Evolutionary conservation across 164 flowering plant genomes (phyloP).

Genomic region (Kingdonia uniflora): DNA sequence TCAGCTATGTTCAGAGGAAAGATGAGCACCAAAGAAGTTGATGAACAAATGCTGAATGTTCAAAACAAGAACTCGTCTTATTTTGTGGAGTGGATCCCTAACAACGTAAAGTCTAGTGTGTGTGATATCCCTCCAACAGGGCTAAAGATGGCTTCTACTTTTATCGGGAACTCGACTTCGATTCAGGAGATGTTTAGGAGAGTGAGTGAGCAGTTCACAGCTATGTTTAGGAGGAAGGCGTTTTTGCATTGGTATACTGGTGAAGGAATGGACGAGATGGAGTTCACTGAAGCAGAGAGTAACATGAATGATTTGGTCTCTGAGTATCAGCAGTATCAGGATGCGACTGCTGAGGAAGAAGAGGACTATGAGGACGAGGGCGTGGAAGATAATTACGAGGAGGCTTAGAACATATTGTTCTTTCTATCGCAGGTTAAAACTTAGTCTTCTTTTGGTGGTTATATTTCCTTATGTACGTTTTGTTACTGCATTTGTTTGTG

Average conservation of each 20-base stretch:
- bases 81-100: slow-evolving; percentile 19
- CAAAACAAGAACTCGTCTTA: slow-evolving; percentile 14
- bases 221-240: slow-evolving; percentile 17
- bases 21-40: slow-evolving; percentile 15
- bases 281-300: slow-evolving; percentile 16
- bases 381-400: slow-evolving; percentile 10
- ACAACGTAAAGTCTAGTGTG: slow-evolving; percentile 16
- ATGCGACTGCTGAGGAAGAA: slow-evolving; percentile 17
- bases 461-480: no score
- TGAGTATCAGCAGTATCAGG: slow-evolving; percentile 16
- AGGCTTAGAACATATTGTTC: neutral
- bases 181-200: slow-evolving; percentile 16
- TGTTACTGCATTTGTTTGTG: no score
- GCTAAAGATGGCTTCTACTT: slow-evolving; percentile 8
- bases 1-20: slow-evolving; percentile 18
- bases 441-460: no score
- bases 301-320: slow-evolving; percentile 16
- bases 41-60: slow-evolving; percentile 13
- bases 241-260: slow-evolving; percentile 14
- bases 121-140: slow-evolving; percentile 16
- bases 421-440: no score
- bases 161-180: slow-evolving; percentile 12
- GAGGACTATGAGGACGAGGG: slow-evolving; percentile 15
- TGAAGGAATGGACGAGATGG: slow-evolving; percentile 15
- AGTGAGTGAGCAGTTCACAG: slow-evolving; percentile 17